Evolutionary conservation across 257 asterid genomes (phyloP).

Genomic region (Verbascum thapsus): DNA sequence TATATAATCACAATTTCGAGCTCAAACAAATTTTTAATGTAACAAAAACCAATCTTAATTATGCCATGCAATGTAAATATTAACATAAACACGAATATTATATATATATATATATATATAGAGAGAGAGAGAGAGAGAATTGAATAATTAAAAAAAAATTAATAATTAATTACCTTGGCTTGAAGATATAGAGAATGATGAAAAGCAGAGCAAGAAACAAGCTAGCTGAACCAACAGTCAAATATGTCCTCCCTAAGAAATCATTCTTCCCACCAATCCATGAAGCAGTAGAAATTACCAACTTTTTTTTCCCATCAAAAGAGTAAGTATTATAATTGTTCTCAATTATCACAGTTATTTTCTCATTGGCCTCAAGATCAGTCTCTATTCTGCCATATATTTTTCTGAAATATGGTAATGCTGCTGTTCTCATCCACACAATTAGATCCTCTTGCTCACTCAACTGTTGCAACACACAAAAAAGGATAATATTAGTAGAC

Average conservation of each 20-base stretch:
- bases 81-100: too few relatives aligned
- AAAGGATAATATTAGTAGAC: not conserved
- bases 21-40: too few relatives aligned
- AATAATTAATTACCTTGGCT: slow-evolving; percentile 60
- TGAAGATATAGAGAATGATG: slow-evolving; percentile 62
- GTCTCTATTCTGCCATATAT: slow-evolving; percentile 76
- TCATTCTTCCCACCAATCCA: slow-evolving; percentile 95
- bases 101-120: too few relatives aligned
- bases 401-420: slow-evolving; percentile 77
- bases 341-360: slow-evolving; percentile 62
- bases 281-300: slow-evolving; percentile 83
- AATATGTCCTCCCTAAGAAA: slow-evolving; percentile 66
- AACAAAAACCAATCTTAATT: too few relatives aligned
- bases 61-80: too few relatives aligned
- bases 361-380: slow-evolving; percentile 73
- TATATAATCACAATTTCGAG: too few relatives aligned
- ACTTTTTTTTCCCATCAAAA: slow-evolving; percentile 67
- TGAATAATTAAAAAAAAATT: not conserved
- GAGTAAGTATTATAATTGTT: slow-evolving; percentile 84
- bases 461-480: slow-evolving; percentile 49
- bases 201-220: slow-evolving; percentile 56
- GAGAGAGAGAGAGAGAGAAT: not conserved
- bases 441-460: slow-evolving; percentile 94
- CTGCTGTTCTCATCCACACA: slow-evolving; percentile 94
- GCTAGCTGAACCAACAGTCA: slow-evolving; percentile 74